Base-by-base conservation (phyloP, 805 yeast species). In the Kodamaea laetipori region DNA sequence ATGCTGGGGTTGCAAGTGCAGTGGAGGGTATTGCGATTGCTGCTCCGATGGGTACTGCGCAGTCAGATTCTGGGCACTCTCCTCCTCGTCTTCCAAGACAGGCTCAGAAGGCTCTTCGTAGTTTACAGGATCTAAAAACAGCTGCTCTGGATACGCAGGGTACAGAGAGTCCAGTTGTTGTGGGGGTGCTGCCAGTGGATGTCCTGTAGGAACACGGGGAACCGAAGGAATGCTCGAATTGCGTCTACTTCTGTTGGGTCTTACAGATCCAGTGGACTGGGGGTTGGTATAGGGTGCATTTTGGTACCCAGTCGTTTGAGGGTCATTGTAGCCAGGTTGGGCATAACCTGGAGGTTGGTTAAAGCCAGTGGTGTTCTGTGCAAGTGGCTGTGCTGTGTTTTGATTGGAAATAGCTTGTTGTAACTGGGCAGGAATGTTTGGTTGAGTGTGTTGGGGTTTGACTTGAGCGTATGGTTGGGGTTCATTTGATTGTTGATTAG, bases 51-150 rank as follows among this genome's bases (percentile, higher is more conserved):
- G 37, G 32, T 17, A 26, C 18, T 13, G 31, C 23, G 13, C 36
- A 18, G 31, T 36, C n/a, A n/a, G n/a, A n/a, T n/a, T n/a, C n/a
- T n/a, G n/a, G 10, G 30, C 33, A 3, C 26, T 41, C 18, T 31
- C 39, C 8, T 41, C 43, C 15, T 39, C 46, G 9, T 43, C 49
- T 11, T 46, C 49, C 24, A 43, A 43, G 7, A 17, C 26, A n/a
- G 50, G 50, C 38, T 38, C 50, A 11, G 50, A 47, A 2, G 50
- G 50, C 18, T 43, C 42, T 3, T 37, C 39, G 40, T 41, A 41
- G 24, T 35, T 39, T 8, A 37, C 26, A 27, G 13, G n/a, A 2
- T 11, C 30, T 24, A 21, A 21, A 8, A 6, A 21, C 24, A 6
- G 24, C 24, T 13, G 34, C 5, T 4, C 19, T 13, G 34, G 34